Evolutionary conservation across 2,329 filamentous ascomycete genomes (phyloP).

Genomic region (Pyricularia sp.): DNA sequence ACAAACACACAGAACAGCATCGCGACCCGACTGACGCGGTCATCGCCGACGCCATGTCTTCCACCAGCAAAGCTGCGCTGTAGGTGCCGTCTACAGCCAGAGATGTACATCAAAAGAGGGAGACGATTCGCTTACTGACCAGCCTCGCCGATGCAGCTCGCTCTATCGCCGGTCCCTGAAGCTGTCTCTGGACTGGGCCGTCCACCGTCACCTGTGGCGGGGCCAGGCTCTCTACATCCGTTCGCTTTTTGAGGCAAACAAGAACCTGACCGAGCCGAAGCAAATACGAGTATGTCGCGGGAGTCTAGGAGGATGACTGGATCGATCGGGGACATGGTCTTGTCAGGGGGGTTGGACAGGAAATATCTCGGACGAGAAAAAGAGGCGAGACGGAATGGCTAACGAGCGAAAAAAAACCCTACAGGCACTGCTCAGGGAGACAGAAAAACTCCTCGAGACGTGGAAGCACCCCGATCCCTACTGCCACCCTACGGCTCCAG

Average conservation of each 20-base stretch:
- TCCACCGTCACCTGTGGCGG: constrained; percentile 85
- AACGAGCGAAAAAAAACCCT: neutral
- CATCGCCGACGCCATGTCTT: neutral
- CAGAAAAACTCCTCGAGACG: constrained; percentile 73
- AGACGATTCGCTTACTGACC: too few species aligned
- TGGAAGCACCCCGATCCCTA: constrained; percentile 99
- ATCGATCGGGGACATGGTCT: too few species aligned
- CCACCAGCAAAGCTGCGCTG: constrained; percentile 36
- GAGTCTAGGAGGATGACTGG: neutral
- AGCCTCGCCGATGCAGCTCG: constrained; percentile 31
- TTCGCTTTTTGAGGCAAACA: constrained; percentile 89
- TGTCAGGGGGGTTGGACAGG: neutral
- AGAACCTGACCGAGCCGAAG: constrained; percentile 67
- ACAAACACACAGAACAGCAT: neutral
- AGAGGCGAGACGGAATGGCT: neutral
- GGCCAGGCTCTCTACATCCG: constrained; percentile 94
- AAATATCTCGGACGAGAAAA: neutral
- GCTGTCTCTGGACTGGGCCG: constrained; percentile 87
- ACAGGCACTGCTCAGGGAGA: constrained; percentile 66
- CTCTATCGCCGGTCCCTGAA: constrained; percentile 91
- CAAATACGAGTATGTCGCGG: constrained; percentile 26
- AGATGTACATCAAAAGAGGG: neutral
- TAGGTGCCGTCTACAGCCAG: constrained; percentile 20
- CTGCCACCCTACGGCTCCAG: constrained; percentile 75
- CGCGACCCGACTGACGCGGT: neutral